Conservation (phyloP, 352 stramenopile genomes). For the Pythium guiyangense region DNA sequence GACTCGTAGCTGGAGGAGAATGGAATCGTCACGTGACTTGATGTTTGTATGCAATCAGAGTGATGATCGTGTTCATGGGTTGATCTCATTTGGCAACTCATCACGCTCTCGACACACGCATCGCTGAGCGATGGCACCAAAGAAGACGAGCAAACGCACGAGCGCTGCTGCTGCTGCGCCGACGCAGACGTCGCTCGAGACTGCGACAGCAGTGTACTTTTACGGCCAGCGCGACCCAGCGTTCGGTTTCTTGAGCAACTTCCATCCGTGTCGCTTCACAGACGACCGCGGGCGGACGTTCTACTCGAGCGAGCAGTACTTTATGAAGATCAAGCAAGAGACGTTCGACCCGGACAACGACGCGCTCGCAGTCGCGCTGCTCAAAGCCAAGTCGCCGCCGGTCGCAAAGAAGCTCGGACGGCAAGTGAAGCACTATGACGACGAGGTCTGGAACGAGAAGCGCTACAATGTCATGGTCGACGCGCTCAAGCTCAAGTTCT, state of each 20-base stretch:
- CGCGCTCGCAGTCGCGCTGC: constrained; percentile 31
- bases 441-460: constrained; percentile 30
- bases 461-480: constrained; percentile 49
- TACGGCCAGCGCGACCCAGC: constrained; percentile 31
- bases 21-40: neutral
- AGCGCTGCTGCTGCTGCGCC: neutral
- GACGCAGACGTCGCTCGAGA: constrained; percentile 27
- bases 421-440: constrained; percentile 52
- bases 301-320: constrained; percentile 69
- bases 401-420: constrained; percentile 49
- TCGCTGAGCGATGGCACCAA: constrained; percentile 1
- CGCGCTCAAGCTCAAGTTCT: constrained; percentile 66
- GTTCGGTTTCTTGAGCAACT: constrained; percentile 62
- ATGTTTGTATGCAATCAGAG: neutral
- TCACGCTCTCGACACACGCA: neutral
- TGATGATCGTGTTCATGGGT: neutral
- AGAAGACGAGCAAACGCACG: neutral
- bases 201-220: constrained; percentile 44
- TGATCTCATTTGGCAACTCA: constrained; percentile 3
- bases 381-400: constrained; percentile 37
- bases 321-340: constrained; percentile 75
- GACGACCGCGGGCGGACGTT: constrained; percentile 26
- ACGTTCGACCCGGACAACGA: constrained; percentile 46
- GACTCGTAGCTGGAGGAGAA: neutral
- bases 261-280: constrained; percentile 47